phyloP scores from a whole-genome alignment of 2,329 filamentous ascomycete species.

The Mollisiaceae sp. region DNA sequence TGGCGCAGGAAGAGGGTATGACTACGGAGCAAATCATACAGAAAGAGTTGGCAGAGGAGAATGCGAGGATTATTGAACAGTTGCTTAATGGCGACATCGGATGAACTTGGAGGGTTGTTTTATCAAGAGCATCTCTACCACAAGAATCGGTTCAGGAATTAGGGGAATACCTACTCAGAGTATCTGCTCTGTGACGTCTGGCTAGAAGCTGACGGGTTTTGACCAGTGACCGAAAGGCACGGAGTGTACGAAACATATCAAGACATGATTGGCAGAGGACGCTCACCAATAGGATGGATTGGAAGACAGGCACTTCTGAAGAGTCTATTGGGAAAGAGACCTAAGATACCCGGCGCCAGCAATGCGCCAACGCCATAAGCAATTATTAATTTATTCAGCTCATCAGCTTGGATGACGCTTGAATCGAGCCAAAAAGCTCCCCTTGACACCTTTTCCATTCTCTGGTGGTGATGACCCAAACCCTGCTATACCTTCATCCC shows the following conservation, averaged over 20 bases:
- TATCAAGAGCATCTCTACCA: background rate
- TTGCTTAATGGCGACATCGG: conserved; percentile 53
- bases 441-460: conserved; percentile 25
- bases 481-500: conserved; percentile 28
- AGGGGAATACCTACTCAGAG: conserved; percentile 1
- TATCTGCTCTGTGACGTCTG: background rate
- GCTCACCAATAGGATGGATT: conserved; percentile 8
- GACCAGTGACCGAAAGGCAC: background rate
- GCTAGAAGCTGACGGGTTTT: background rate
- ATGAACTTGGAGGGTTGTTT: conserved; percentile 6
- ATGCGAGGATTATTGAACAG: conserved; percentile 55
- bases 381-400: conserved; percentile 10
- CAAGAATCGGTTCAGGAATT: background rate
- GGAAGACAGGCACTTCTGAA: background rate
- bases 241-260: conserved; percentile 6
- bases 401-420: conserved; percentile 37
- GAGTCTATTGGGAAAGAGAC: background rate
- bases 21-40: conserved; percentile 49
- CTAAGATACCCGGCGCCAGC: conserved; percentile 17
- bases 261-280: background rate
- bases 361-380: conserved; percentile 17
- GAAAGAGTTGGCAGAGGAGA: conserved; percentile 51
- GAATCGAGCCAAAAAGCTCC: conserved; percentile 38
- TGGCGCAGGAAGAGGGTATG: conserved; percentile 42
- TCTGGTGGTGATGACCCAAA: conserved; percentile 28